A percentile compares a stretch with the other conserved stretches of the same genome.
These are phyloP conservation scores for Rhodotorula graminis DNA, from an alignment of 768 basidiomycete genomes.

Conservation along the genomic window DNA sequence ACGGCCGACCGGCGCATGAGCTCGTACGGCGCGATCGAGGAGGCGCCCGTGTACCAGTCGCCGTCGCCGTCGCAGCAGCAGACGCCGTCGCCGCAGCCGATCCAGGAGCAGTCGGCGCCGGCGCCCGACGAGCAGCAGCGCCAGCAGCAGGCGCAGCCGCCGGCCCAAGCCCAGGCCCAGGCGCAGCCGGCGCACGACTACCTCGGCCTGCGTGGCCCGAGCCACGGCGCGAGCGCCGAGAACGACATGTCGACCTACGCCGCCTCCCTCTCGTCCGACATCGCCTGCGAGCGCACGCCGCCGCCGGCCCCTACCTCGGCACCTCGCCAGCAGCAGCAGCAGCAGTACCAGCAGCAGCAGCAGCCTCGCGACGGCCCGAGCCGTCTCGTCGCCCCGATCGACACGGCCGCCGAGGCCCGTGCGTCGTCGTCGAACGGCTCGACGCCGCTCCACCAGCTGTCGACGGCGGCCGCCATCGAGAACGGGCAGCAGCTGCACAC, in stretches of 20 bases:
- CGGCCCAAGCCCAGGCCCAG: too few species aligned
- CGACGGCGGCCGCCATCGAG: not conserved
- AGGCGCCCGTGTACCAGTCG: not conserved
- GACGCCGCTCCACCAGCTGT: conserved; percentile 1
- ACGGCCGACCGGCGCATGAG: conserved; percentile 2
- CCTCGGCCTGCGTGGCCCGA: not conserved
- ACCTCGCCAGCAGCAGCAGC: not conserved
- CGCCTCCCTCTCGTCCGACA: conserved; percentile 23
- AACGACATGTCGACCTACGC: conserved; percentile 13
- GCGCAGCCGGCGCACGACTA: not conserved
- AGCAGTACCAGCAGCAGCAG: not conserved
- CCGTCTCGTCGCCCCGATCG: conserved; percentile 1
- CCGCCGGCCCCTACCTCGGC: conserved; percentile 4
- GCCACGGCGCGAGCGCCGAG: not conserved
- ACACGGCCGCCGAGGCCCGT: not conserved
- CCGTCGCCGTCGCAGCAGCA: not conserved
- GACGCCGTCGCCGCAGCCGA: not conserved
- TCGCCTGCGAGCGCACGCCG: conserved; percentile 21
- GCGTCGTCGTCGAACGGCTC: conserved; percentile 1
- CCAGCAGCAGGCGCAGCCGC: not conserved
- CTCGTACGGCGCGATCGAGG: conserved; percentile 9
- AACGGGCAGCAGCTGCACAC: not conserved
- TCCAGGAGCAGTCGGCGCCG: not conserved
- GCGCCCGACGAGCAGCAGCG: not conserved
- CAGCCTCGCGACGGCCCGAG: not conserved